Evolutionary conservation across 2,329 filamentous ascomycete species (phyloP), one percentile per base, ranked within the genome.

Genomic region (Ceratocystis cubensis): DNA sequence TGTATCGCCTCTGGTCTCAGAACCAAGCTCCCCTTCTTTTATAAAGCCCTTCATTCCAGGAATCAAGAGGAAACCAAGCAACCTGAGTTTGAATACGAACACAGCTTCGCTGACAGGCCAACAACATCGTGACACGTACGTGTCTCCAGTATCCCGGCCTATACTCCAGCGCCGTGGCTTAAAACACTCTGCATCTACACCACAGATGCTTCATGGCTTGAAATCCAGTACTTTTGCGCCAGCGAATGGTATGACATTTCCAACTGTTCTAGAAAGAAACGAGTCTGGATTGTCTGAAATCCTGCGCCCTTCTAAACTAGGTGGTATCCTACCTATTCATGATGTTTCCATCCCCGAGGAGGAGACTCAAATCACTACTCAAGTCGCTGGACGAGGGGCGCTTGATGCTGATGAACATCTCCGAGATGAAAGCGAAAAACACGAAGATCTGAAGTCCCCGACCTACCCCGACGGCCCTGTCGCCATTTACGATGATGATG

Each of bases 401-500:
- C 81, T 82, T 71, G 82, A 84, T 64, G 79, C 81, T 25, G 67
- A 64, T 44, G 56, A 66, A 10, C 53, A 66, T 22, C 44, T 83
- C 3, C 84, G 80, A 70, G 84, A 79, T 63, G 85, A 88, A 68
- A 83, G 83, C n/a, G 84, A 86, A 71, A 87, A 87, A 70, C 87
- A 88, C 71, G 88, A 90, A 73, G 88, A 91, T 71, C 84, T 88
- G 67, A 92, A 92, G 76, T 88, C 88, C 0, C 88, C 89, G 17
- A 88, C 88, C 0, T 95, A 95, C 72, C 89, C 89, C 0, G 83
- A 91, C 70, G 89, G 89, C 0, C 90, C 89, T 0, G 87, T 93
- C 65, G 86, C 88, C 70, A 92, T 95, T 63, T 92, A 93, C 70
- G 85, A 85, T 65, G 86, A 89, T 67, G 83, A 87, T 57, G 85